Conservation (phyloP, 352 stramenopile species). For the Globisporangium canariense region DNA sequence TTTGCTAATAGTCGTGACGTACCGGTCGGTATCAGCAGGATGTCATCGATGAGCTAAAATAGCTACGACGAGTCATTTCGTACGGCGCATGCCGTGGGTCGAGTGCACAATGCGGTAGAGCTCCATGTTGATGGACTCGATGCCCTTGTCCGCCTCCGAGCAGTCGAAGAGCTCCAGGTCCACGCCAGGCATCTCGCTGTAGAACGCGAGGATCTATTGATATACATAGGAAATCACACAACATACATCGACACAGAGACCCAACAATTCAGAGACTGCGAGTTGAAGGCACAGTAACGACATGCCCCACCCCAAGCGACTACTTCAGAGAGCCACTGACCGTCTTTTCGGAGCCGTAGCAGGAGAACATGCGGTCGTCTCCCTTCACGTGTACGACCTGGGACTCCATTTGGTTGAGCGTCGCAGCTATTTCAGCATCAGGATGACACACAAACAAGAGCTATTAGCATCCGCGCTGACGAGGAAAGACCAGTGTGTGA, state of each 20-base stretch:
- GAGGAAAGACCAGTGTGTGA: not conserved
- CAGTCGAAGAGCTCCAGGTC: constrained; percentile 82
- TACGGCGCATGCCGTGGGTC: constrained; percentile 27
- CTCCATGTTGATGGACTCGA: constrained; percentile 71
- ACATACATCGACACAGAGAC: not conserved
- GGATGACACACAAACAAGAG: not conserved
- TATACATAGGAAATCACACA: not conserved
- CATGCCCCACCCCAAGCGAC: not conserved
- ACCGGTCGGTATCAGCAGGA: not conserved
- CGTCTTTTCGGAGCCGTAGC: constrained; percentile 70
- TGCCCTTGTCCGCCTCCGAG: constrained; percentile 69
- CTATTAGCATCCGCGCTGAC: not conserved
- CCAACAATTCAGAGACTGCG: not conserved
- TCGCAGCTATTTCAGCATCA: constrained; percentile 38
- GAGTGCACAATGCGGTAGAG: constrained; percentile 67
- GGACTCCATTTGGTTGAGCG: constrained; percentile 78
- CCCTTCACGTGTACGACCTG: constrained; percentile 83
- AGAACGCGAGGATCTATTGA: constrained; percentile 80
- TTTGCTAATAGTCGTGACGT: not conserved
- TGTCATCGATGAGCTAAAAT: not conserved
- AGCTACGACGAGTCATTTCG: constrained; percentile 13
- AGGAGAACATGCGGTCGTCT: constrained; percentile 84
- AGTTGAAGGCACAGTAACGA: not conserved
- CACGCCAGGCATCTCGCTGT: constrained; percentile 72
- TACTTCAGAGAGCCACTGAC: constrained; percentile 25